Conservation (phyloP, 2,329 filamentous ascomycete species). For the Aspergillus fumigatiaffinis region DNA sequence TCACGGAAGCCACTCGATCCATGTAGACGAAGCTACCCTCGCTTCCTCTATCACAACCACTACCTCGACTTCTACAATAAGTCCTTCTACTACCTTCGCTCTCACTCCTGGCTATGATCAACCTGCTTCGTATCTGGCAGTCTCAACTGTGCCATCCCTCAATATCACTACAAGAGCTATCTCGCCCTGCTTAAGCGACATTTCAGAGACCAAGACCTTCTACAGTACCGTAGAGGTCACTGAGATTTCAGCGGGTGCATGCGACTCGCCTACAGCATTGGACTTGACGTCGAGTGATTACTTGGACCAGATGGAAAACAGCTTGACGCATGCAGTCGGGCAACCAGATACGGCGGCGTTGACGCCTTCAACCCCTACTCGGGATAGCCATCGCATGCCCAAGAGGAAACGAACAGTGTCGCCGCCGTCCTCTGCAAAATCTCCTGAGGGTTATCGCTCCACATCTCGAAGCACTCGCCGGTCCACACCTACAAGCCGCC, state of each 20-base stretch:
- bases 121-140: neutral
- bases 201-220: conserved; percentile 18
- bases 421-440: conserved; percentile 27
- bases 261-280: neutral
- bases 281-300: neutral
- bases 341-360: neutral
- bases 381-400: conserved; percentile 8
- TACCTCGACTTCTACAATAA: neutral
- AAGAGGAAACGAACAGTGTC: conserved; percentile 24
- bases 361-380: neutral
- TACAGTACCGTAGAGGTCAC: conserved; percentile 19
- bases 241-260: conserved; percentile 12
- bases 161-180: conserved; percentile 8
- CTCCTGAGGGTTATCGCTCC: conserved; percentile 26
- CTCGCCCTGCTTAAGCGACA: conserved; percentile 8
- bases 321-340: neutral
- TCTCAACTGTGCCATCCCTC: conserved; percentile 6
- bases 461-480: conserved; percentile 31
- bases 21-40: neutral
- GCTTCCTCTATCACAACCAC: neutral
- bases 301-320: conserved; percentile 4
- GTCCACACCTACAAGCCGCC: conserved; percentile 25
- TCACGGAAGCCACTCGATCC: neutral
- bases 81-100: conserved; percentile 7
- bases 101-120: conserved; percentile 2